These are phyloP conservation scores for Macrolepiota albuminosa DNA, from an alignment of 768 basidiomycete genomes.

Conservation along the genomic window DNA sequence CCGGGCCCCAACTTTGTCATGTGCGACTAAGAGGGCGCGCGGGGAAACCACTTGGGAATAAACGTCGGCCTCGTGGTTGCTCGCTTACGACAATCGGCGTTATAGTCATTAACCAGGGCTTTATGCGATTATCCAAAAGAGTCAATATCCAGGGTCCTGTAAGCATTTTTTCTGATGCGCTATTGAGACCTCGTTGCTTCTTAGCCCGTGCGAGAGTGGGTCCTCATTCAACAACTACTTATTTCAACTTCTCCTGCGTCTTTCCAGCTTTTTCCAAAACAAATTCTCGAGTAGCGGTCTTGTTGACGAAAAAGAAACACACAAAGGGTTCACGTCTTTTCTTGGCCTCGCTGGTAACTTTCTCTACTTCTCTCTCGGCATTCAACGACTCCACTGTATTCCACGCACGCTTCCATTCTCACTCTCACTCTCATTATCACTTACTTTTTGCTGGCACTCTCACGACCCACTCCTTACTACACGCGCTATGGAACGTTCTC, in stretches of 20 bases:
- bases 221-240: slow-evolving; percentile 14
- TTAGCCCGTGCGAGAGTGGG: slow-evolving; percentile 7
- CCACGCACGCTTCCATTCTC: slow-evolving; percentile 8
- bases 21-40: not conserved
- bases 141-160: slow-evolving; percentile 18
- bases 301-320: slow-evolving; percentile 3
- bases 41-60: slow-evolving; percentile 2
- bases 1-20: too few species aligned
- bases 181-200: slow-evolving; percentile 15
- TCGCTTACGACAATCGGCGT: slow-evolving; percentile 20
- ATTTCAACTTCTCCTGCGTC: slow-evolving; percentile 4
- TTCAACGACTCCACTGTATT: slow-evolving; percentile 6
- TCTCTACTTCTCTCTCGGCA: slow-evolving; percentile 5
- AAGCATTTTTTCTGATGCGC: slow-evolving; percentile 18
- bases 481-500: slow-evolving; percentile 19
- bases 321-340: slow-evolving; percentile 2
- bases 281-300: not conserved
- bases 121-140: slow-evolving; percentile 18
- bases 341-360: slow-evolving; percentile 10
- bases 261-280: slow-evolving; percentile 10
- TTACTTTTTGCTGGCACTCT: slow-evolving; percentile 6
- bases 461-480: slow-evolving; percentile 8
- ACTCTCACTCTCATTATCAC: slow-evolving; percentile 7
- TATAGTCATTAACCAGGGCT: slow-evolving; percentile 13
- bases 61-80: slow-evolving; percentile 10